These are phyloP conservation scores for Crithidia fasciculata DNA, from an alignment of 208 protist species.

Conservation along the genomic window DNA sequence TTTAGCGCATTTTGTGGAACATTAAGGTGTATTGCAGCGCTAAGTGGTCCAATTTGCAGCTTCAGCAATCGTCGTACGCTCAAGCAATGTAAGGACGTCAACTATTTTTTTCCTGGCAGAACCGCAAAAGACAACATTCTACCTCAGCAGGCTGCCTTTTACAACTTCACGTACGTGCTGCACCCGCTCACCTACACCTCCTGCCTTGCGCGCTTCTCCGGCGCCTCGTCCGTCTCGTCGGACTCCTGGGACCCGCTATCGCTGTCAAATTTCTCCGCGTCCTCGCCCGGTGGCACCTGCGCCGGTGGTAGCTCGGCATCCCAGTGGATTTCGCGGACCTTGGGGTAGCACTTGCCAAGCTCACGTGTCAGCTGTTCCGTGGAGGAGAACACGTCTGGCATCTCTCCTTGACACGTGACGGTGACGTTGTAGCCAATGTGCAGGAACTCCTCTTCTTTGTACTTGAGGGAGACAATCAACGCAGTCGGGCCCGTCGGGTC, in stretches of 20 bases:
- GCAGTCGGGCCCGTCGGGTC: conserved; percentile 85
- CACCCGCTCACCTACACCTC: neutral
- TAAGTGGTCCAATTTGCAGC: too few species aligned
- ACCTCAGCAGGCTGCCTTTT: too few species aligned
- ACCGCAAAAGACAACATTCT: neutral
- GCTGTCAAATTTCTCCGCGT: neutral
- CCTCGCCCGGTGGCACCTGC: neutral
- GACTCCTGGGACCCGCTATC: neutral
- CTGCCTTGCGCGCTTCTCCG: conserved; percentile 9
- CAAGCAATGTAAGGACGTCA: too few species aligned
- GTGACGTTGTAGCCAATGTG: conserved; percentile 80
- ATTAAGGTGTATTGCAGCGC: too few species aligned
- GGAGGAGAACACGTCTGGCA: conserved; percentile 79
- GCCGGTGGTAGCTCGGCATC: conserved; percentile 3
- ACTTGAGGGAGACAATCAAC: conserved; percentile 70
- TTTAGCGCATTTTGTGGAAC: too few species aligned
- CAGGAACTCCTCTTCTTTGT: conserved; percentile 72
- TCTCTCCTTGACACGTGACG: conserved; percentile 65
- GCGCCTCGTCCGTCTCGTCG: conserved; percentile 1
- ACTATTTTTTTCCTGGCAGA: too few species aligned
- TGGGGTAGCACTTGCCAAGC: conserved; percentile 63
- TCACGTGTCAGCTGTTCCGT: conserved; percentile 48
- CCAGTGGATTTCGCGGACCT: conserved; percentile 40
- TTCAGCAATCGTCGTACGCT: too few species aligned
- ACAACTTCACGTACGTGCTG: neutral